phyloP scores from a whole-genome alignment of 345 rosid species.

The Brassica nigra region DNA sequence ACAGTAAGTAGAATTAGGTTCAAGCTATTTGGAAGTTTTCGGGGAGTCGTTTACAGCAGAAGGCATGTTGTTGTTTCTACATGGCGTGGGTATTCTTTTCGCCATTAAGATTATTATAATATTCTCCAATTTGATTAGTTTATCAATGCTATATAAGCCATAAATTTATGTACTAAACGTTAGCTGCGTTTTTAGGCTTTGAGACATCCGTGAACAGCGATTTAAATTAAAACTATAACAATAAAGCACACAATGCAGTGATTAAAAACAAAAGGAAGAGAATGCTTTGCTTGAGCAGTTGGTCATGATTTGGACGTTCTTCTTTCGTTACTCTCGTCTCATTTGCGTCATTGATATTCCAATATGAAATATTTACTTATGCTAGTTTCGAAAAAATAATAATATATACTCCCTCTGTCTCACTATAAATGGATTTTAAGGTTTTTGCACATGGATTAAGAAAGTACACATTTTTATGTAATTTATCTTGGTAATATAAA shows the following conservation, averaged over 20 bases:
- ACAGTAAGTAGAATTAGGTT: slow-evolving; percentile 18
- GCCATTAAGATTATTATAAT: slow-evolving; percentile 2
- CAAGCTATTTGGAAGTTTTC: slow-evolving; percentile 34
- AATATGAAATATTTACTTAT: neutral
- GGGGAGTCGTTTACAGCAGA: slow-evolving; percentile 38
- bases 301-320: slow-evolving; percentile 13
- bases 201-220: neutral
- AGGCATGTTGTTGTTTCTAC: slow-evolving; percentile 36
- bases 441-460: too few species aligned
- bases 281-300: slow-evolving; percentile 6
- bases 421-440: too few species aligned
- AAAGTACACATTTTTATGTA: too few species aligned
- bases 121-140: slow-evolving; percentile 6
- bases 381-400: too few species aligned
- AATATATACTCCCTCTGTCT: too few species aligned
- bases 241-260: neutral
- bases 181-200: neutral
- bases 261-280: slow-evolving; percentile 24
- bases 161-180: neutral
- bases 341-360: slow-evolving; percentile 4
- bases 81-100: slow-evolving; percentile 40
- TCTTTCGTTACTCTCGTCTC: slow-evolving; percentile 14
- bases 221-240: neutral
- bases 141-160: neutral
- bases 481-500: too few species aligned